Base-by-base conservation (phyloP, 345 rosid genomes). In the Citrus sinensis region DNA sequence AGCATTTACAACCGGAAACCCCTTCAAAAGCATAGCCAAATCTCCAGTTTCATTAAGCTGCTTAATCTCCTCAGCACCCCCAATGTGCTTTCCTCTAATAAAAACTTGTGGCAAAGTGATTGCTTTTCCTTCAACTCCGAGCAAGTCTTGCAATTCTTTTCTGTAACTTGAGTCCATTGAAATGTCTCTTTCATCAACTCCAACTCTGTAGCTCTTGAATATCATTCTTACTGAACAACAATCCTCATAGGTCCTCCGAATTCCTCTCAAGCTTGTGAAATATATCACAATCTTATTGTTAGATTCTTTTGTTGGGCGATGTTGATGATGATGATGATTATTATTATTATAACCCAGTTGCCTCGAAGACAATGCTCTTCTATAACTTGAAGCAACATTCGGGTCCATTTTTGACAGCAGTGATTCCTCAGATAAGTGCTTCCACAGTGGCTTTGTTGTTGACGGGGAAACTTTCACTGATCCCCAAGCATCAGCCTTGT, bases 231-330 rank as follows among this genome's bases (percentile, higher is more conserved):
- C 98, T 0, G 83, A 78, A 71, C 97, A 88, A 14, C 97, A 91
- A 78, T 92, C 98, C 84, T 95, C 98, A 71, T 85, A 89, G 0
- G 99, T 95, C 88, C 92, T 93, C 19, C 99, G 80, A 54, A 95
- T 89, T 16, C 98, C 99, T 81, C 98, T 81, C 49, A 95, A 82
- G 27, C 89, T 89, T 10, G 99, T 93, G 74, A 90, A 92, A 76
- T 92, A 95, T 34, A 95, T 40, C 9, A 92, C 85, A 62, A 93
- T 81, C 80, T 80, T 86, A 64, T 86, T 76, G 32, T 87, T 54
- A 54, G 51, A 46, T 46, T 13, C 40, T 16, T 24, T 63, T 17
- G n/a, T 81, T 25, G 69, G 66, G 8, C 80, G 80, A n/a, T 62
- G 81, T 13, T 46, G 51, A 13, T 46, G 51, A 46, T 46, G 51